phyloP scores from a whole-genome alignment of 306 rosid genomes.

The Glycine soja region DNA sequence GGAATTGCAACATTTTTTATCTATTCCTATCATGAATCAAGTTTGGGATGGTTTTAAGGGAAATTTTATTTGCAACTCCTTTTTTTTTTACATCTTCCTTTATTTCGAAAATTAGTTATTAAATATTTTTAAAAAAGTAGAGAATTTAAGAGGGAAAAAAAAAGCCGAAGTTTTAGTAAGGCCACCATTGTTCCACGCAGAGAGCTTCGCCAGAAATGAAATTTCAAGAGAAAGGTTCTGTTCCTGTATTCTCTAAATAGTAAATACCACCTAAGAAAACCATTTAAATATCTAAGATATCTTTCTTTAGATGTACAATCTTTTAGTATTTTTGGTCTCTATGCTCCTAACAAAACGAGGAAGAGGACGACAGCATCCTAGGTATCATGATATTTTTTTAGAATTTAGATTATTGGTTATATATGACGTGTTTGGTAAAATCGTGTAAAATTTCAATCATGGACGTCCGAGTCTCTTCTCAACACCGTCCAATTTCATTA shows the following conservation, averaged over 20 bases:
- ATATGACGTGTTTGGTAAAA: not conserved
- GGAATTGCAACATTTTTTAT: not conserved
- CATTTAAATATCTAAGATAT: not conserved
- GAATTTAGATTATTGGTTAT: not conserved
- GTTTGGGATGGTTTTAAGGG: not conserved
- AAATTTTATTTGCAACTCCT: not conserved
- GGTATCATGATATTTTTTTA: not conserved
- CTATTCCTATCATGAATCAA: not conserved
- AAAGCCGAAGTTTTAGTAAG: not conserved
- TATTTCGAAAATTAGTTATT: too few species aligned
- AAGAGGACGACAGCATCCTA: not conserved
- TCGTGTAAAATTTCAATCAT: conserved; percentile 5
- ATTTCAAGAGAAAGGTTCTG: not conserved
- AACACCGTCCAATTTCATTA: not conserved
- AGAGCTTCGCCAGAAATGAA: not conserved
- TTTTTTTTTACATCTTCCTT: too few species aligned
- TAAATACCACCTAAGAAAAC: not conserved
- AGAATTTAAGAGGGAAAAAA: not conserved
- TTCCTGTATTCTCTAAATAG: not conserved
- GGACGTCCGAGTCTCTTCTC: not conserved
- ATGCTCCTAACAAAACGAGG: not conserved
- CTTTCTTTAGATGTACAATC: not conserved
- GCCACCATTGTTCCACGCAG: not conserved
- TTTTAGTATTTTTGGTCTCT: not conserved
- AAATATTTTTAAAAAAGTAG: too few species aligned